These are phyloP conservation scores for Cladosporium sp. DNA, from an alignment of 2,329 filamentous ascomycete genomes.

Conservation along the genomic window DNA sequence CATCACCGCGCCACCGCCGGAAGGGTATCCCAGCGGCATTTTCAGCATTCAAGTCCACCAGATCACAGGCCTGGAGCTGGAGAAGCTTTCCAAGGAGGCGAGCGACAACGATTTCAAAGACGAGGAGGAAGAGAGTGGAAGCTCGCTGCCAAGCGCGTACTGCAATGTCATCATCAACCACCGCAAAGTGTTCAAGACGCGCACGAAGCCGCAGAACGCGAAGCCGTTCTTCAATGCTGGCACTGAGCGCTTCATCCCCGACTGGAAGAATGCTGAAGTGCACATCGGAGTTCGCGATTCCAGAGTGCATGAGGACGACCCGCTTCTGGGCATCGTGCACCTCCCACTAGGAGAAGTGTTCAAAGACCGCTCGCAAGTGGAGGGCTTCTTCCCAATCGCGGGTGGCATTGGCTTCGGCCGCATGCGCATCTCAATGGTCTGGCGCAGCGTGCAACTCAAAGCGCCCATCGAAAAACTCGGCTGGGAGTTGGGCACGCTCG, in stretches of 20 bases:
- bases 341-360: constrained; percentile 62
- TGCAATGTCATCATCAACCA: constrained; percentile 72
- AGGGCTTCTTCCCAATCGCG: constrained; percentile 61
- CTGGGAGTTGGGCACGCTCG: constrained; percentile 69
- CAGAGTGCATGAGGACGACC: constrained; percentile 64
- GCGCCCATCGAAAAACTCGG: constrained; percentile 57
- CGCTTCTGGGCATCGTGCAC: constrained; percentile 66
- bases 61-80: constrained; percentile 63
- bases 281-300: constrained; percentile 65
- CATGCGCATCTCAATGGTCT: constrained; percentile 66
- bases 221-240: constrained; percentile 78
- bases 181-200: constrained; percentile 63
- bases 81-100: constrained; percentile 53
- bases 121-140: constrained; percentile 54
- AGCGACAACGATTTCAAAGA: constrained; percentile 48
- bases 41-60: constrained; percentile 70
- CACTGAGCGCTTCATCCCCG: constrained; percentile 66
- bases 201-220: constrained; percentile 72
- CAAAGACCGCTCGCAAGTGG: constrained; percentile 59
- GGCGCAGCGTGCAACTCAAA: constrained; percentile 64
- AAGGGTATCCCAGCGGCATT: constrained; percentile 61
- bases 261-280: constrained; percentile 64
- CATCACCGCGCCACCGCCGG: constrained; percentile 61
- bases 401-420: constrained; percentile 71
- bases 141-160: constrained; percentile 65